Percentiles rank a stretch among this genome's conserved stretches.
These are phyloP conservation scores for Penicillium pancosmium DNA, from an alignment of 495 filamentous ascomycete genomes.

Conservation along the genomic window DNA sequence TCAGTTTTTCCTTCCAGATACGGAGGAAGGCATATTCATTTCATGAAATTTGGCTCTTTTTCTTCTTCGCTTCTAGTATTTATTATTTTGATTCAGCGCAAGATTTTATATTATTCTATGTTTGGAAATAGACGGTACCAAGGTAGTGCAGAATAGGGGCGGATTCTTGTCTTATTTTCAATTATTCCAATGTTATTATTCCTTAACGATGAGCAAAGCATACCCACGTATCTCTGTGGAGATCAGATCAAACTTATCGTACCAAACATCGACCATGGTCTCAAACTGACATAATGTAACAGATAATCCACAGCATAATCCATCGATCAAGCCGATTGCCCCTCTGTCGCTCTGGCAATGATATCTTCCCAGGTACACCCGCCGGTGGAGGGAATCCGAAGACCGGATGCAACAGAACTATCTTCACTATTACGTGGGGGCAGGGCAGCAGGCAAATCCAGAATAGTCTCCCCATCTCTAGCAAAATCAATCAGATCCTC, in stretches of 20 bases:
- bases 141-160: background rate
- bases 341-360: constrained; percentile 28
- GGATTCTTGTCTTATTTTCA: background rate
- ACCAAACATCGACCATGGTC: background rate
- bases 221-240: background rate
- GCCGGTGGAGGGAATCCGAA: constrained; percentile 27
- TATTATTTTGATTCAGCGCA: background rate
- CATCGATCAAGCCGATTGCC: constrained; percentile 9
- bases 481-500: constrained; percentile 78
- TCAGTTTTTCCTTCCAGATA: constrained; percentile 68
- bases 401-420: constrained; percentile 12
- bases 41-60: constrained; percentile 18
- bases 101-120: background rate
- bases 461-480: constrained; percentile 63
- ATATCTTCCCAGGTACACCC: constrained; percentile 43
- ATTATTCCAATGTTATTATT: background rate
- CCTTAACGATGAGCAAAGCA: background rate
- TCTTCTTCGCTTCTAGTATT: background rate
- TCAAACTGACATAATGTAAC: background rate
- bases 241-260: background rate
- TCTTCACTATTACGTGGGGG: constrained; percentile 5
- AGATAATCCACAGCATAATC: background rate
- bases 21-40: constrained; percentile 52
- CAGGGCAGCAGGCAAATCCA: constrained; percentile 32
- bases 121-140: background rate